Evolutionary conservation across 768 basidiomycete genomes (phyloP).

Genomic region (Jaapia argillacea): DNA sequence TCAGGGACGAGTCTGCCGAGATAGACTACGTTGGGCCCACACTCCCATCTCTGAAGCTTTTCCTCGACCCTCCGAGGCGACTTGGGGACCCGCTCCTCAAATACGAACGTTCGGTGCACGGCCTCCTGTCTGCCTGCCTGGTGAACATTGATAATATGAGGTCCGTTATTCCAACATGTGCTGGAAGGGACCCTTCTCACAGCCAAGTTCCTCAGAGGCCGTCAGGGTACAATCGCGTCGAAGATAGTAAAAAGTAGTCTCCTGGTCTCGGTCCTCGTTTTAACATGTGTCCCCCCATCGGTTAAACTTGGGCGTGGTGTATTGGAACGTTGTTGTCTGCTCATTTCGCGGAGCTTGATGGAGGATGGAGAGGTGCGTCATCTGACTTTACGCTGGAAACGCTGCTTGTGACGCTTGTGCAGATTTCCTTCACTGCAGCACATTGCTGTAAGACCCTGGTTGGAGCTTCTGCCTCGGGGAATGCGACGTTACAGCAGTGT

Average conservation of each 20-base stretch:
- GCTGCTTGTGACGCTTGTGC: conserved; percentile 1
- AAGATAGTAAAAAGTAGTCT: conserved; percentile 90
- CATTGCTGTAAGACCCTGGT: conserved; percentile 87
- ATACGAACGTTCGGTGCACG: conserved; percentile 60
- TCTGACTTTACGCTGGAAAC: conserved; percentile 1
- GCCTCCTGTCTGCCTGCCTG: conserved; percentile 77
- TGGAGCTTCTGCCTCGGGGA: conserved; percentile 57
- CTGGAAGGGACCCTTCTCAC: background rate
- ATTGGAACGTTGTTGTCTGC: conserved; percentile 77
- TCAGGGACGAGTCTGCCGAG: conserved; percentile 79
- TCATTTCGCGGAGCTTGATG: conserved; percentile 72
- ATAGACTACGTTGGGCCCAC: conserved; percentile 75
- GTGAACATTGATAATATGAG: conserved; percentile 88
- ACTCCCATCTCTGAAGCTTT: conserved; percentile 65
- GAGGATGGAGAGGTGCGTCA: conserved; percentile 55
- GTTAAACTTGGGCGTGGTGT: conserved; percentile 62
- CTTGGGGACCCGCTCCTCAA: conserved; percentile 34
- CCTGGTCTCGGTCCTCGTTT: conserved; percentile 71
- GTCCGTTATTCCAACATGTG: conserved; percentile 33
- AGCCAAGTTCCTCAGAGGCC: conserved; percentile 41
- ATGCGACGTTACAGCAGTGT: conserved; percentile 60
- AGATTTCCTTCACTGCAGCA: conserved; percentile 79
- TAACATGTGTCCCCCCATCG: conserved; percentile 66
- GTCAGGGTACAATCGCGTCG: conserved; percentile 63
- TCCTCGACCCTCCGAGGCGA: conserved; percentile 47